Conservation (phyloP, 495 filamentous ascomycete genomes). For the Hypoxylon lienhwacheense region DNA sequence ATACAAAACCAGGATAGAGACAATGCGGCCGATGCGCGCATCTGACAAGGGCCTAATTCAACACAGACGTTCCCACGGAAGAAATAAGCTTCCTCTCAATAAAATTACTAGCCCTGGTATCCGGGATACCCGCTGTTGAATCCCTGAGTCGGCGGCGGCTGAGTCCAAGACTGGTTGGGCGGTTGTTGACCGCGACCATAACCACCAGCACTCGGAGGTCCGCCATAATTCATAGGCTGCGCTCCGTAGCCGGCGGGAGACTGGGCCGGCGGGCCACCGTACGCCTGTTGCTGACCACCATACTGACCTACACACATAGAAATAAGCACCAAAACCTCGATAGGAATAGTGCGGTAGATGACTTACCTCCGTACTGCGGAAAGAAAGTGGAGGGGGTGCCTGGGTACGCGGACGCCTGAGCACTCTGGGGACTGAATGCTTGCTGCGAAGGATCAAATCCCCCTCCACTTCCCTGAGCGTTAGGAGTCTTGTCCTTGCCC, state of each 20-base stretch:
- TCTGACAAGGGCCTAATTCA: conserved; percentile 8
- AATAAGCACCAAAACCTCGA: conserved; percentile 36
- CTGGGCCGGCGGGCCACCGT: conserved; percentile 56
- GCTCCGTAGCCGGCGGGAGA: conserved; percentile 64
- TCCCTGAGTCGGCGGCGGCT: conserved; percentile 58
- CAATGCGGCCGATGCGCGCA: conserved; percentile 14
- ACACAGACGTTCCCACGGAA: conserved; percentile 15
- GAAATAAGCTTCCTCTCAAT: conserved; percentile 7
- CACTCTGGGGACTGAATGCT: conserved; percentile 66
- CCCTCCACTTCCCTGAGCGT: conserved; percentile 65
- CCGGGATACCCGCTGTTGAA: conserved; percentile 62
- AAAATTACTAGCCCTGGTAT: conserved; percentile 57
- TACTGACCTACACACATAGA: conserved; percentile 46
- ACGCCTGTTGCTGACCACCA: conserved; percentile 56
- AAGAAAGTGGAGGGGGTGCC: conserved; percentile 83
- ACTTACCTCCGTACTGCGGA: conserved; percentile 83
- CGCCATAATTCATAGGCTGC: conserved; percentile 61
- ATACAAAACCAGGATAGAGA: conserved; percentile 16
- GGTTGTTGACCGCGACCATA: conserved; percentile 81
- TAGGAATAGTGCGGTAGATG: conserved; percentile 48
- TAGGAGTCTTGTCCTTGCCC: conserved; percentile 97
- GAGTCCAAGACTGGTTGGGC: conserved; percentile 73
- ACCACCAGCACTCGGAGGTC: conserved; percentile 73
- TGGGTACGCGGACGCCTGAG: conserved; percentile 60
- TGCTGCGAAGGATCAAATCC: conserved; percentile 81